Evolutionary conservation across 1,139 yeast genomes (phyloP).

Genomic region (Candida sojae): DNA sequence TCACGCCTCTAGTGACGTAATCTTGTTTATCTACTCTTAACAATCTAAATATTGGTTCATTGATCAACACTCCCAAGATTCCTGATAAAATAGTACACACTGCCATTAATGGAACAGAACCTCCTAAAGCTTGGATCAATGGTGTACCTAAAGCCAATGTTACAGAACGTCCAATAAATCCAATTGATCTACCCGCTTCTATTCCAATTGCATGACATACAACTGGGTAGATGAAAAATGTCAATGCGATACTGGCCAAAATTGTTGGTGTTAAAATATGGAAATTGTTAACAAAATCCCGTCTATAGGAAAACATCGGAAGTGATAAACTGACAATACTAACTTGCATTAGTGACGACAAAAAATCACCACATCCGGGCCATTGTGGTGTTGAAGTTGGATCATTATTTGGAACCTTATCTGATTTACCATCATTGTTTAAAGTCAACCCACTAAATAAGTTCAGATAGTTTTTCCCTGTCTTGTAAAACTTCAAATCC

Average conservation of each 20-base stretch:
- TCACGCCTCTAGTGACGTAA: slow-evolving; percentile 73
- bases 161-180: slow-evolving; percentile 80
- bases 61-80: slow-evolving; percentile 70
- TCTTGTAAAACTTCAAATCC: slow-evolving; percentile 58
- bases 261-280: slow-evolving; percentile 62
- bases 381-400: slow-evolving; percentile 44
- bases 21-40: slow-evolving; percentile 61
- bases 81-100: slow-evolving; percentile 81
- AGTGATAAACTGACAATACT: slow-evolving; percentile 74
- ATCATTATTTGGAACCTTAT: slow-evolving; percentile 16
- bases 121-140: slow-evolving; percentile 61
- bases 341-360: slow-evolving; percentile 70
- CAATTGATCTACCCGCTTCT: slow-evolving; percentile 59
- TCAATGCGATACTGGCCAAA: slow-evolving; percentile 53
- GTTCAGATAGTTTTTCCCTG: slow-evolving; percentile 66
- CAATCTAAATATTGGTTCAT: slow-evolving; percentile 49
- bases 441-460: slow-evolving; percentile 48
- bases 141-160: slow-evolving; percentile 83
- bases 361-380: slow-evolving; percentile 84
- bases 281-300: slow-evolving; percentile 61
- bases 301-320: slow-evolving; percentile 76
- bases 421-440: slow-evolving; percentile 29
- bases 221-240: slow-evolving; percentile 71
- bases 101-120: slow-evolving; percentile 73
- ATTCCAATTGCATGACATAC: slow-evolving; percentile 67